Evolutionary conservation across 1,284 basidiomycete species (phyloP), one percentile per base, ranked within the genome.

Genomic region (Puccinia triticina): DNA sequence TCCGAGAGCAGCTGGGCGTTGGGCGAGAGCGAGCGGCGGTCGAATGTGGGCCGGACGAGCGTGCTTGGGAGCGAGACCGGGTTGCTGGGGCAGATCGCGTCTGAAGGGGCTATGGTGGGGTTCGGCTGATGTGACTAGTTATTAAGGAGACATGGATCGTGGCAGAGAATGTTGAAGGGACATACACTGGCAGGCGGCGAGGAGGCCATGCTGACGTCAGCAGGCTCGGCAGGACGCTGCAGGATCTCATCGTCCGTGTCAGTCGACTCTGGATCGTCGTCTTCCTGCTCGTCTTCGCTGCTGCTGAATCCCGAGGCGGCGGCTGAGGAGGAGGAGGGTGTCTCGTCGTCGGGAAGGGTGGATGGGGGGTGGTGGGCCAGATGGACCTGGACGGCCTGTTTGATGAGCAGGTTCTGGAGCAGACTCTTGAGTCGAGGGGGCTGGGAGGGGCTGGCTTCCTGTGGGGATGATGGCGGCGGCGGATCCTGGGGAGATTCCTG

Each of bases 371-470:
- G 64, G 10, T 79, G 77, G 50, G 77, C 64, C 26, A 79, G 66
- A 26, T 79, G 77, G 23, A 71, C 48, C 57, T 79, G 61, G 18
- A 80, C 78, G 48, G 78, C 78, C 32, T 69, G 67, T 37, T 80
- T 80, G 67, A 80, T 80, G 10, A 80, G 57, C 7, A 80, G 23
- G n/a, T 59, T 80, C 64, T 80, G 78, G 8, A 80, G 55, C 1
- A 80, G 50, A 61, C 78, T 80, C 66, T 80, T 80, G n/a, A 14
- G 11, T 50, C 53, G 67, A 32, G 67, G 66, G 32, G 48, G 32
- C 16, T 57, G 77, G 10, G 40, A 53, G 26, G 37, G 26, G 50
- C 18, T 55, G 34, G 37, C 23, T 10, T 64, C 64, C 2, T 11
- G 53, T 23, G 18, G 50, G 16, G 50, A 26, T 32, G 74, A 76